These are phyloP conservation scores for Diaporthe capsici DNA, from an alignment of 2,329 filamentous ascomycete genomes.

Conservation along the genomic window DNA sequence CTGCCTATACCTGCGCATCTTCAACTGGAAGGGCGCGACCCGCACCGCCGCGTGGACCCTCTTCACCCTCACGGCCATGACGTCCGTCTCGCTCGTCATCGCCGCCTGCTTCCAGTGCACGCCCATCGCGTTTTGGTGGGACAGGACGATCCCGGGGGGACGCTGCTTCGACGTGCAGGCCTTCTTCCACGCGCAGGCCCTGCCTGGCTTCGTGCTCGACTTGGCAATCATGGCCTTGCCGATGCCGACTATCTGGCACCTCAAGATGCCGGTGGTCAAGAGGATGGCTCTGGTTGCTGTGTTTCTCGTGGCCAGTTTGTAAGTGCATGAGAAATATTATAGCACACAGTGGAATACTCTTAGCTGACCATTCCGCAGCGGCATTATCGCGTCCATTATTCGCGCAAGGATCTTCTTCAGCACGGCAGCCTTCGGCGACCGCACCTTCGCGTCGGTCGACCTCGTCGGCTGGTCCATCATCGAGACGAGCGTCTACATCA, in stretches of 20 bases:
- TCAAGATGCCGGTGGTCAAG: constrained; percentile 47
- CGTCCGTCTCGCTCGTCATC: constrained; percentile 45
- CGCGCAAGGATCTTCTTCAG: constrained; percentile 44
- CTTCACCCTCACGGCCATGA: constrained; percentile 44
- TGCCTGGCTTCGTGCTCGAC: constrained; percentile 47
- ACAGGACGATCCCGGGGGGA: constrained; percentile 55
- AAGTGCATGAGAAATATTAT: constrained; percentile 9
- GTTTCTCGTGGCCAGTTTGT: constrained; percentile 49
- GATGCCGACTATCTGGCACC: constrained; percentile 47
- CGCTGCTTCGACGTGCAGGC: constrained; percentile 51
- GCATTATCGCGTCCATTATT: constrained; percentile 45
- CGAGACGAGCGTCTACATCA: constrained; percentile 47
- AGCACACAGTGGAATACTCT: not conserved
- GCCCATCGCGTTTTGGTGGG: constrained; percentile 60
- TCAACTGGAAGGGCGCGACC: constrained; percentile 47
- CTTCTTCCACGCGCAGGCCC: constrained; percentile 48
- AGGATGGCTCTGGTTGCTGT: constrained; percentile 47
- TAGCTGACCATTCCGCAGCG: constrained; percentile 41
- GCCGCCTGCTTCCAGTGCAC: constrained; percentile 52
- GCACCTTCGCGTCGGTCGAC: constrained; percentile 45
- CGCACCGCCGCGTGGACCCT: constrained; percentile 42
- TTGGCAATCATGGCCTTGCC: constrained; percentile 48
- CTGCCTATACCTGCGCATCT: constrained; percentile 50
- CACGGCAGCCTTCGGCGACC: constrained; percentile 43
- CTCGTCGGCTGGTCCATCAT: constrained; percentile 47